Conservation (phyloP, 371 early-diverging fungal species). For the Rhizopus arrhizus region DNA sequence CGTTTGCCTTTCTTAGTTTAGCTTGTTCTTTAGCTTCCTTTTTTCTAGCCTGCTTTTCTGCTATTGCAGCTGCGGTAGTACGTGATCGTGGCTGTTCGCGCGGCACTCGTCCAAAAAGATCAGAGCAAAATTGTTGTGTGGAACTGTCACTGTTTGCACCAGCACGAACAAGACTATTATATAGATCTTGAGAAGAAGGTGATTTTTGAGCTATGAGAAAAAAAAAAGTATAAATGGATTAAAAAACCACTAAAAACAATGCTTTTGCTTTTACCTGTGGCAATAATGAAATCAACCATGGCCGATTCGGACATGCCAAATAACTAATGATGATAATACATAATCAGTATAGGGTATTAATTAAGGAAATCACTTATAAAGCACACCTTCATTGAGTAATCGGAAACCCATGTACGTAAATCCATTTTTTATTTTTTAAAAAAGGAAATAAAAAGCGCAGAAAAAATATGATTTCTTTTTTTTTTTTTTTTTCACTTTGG, state of each 20-base stretch:
- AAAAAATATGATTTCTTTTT: not conserved
- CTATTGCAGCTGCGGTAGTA: constrained; percentile 32
- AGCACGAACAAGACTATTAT: constrained; percentile 53
- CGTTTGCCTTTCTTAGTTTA: constrained; percentile 61
- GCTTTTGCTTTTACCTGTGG: constrained; percentile 42
- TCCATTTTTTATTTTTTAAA: constrained; percentile 30
- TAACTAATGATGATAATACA: constrained; percentile 39
- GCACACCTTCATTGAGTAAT: constrained; percentile 70
- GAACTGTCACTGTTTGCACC: constrained; percentile 59
- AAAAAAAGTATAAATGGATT: not conserved
- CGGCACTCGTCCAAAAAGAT: constrained; percentile 66
- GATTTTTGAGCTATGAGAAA: constrained; percentile 59
- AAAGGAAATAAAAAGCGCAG: not conserved
- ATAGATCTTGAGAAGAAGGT: constrained; percentile 60
- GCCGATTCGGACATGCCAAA: constrained; percentile 73
- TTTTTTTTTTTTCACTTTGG: not conserved
- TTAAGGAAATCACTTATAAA: not conserved
- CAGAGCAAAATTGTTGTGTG: constrained; percentile 64
- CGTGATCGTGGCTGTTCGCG: constrained; percentile 36
- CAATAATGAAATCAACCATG: constrained; percentile 75
- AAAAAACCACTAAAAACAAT: constrained; percentile 7
- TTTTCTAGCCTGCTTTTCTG: constrained; percentile 48
- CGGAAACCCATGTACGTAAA: constrained; percentile 73
- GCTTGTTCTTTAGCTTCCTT: constrained; percentile 60
- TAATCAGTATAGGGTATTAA: constrained; percentile 21